phyloP scores from a whole-genome alignment of 1,284 basidiomycete genomes.

The Mycosarcoma mackinlayi region DNA sequence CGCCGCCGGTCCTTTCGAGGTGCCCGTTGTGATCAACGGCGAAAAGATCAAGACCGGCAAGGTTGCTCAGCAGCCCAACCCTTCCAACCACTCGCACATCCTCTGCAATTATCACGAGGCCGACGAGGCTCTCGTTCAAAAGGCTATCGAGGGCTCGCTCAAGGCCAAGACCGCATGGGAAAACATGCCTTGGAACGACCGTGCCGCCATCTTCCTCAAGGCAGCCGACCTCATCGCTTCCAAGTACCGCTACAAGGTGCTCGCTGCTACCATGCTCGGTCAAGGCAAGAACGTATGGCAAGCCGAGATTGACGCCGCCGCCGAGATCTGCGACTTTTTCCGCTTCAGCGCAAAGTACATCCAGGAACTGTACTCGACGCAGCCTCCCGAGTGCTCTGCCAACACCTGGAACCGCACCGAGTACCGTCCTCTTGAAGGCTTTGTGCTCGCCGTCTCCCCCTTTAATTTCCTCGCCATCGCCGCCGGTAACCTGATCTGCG shows the following conservation, averaged over 20 bases:
- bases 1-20: slow-evolving; percentile 84
- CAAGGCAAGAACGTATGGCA: slow-evolving; percentile 99
- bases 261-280: slow-evolving; percentile 97
- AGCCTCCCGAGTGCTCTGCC: slow-evolving; percentile 85
- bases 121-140: slow-evolving; percentile 74
- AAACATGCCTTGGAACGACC: slow-evolving; percentile 91
- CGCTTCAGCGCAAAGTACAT: slow-evolving; percentile 97
- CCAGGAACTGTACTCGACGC: slow-evolving; percentile 90
- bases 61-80: slow-evolving; percentile 70
- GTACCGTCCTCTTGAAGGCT: slow-evolving; percentile 95
- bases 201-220: slow-evolving; percentile 97
- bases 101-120: slow-evolving; percentile 92
- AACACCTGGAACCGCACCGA: slow-evolving; percentile 97
- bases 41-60: slow-evolving; percentile 86
- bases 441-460: slow-evolving; percentile 94
- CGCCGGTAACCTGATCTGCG: slow-evolving; percentile 69
- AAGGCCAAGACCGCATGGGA: slow-evolving; percentile 90
- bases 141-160: slow-evolving; percentile 88
- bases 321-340: slow-evolving; percentile 94
- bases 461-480: slow-evolving; percentile 82
- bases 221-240: slow-evolving; percentile 83
- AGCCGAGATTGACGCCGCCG: slow-evolving; percentile 98
- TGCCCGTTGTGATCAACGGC: slow-evolving; percentile 92
- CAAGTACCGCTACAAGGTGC: slow-evolving; percentile 90
- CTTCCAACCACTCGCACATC: slow-evolving; percentile 74